A percentile compares a stretch with the other conserved stretches of the same genome.
Conservation (phyloP, 2,329 filamentous ascomycete species). For the Tolypocladium nubicola region DNA sequence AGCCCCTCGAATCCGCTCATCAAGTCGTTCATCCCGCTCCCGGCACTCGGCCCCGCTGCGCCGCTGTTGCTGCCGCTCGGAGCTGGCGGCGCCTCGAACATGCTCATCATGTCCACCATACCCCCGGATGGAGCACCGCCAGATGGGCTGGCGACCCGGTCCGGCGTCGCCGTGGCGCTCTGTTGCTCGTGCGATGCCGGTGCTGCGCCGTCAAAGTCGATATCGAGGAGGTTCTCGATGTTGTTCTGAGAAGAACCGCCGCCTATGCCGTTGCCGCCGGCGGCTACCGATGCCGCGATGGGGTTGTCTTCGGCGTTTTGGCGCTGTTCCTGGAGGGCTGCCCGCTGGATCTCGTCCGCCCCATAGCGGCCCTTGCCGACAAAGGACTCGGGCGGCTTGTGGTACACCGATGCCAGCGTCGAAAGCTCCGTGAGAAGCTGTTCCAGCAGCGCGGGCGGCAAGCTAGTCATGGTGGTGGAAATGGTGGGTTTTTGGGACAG, state of each 20-base stretch:
- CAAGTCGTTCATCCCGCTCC: slow-evolving; percentile 70
- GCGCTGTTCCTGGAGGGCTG: slow-evolving; percentile 91
- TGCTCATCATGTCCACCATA: slow-evolving; percentile 56
- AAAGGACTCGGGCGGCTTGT: slow-evolving; percentile 97
- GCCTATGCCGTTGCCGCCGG: slow-evolving; percentile 52
- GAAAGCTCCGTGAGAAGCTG: slow-evolving; percentile 87
- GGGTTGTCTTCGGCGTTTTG: slow-evolving; percentile 91
- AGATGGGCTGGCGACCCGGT: slow-evolving; percentile 55
- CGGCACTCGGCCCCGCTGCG: slow-evolving; percentile 25
- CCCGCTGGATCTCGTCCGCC: slow-evolving; percentile 86
- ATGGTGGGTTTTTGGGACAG: slow-evolving; percentile 93
- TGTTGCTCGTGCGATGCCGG: slow-evolving; percentile 70
- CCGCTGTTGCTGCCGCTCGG: slow-evolving; percentile 21
- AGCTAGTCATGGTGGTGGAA: slow-evolving; percentile 81
- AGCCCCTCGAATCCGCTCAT: slow-evolving; percentile 82
- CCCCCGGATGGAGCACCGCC: slow-evolving; percentile 30
- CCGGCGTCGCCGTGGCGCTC: slow-evolving; percentile 50
- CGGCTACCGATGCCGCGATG: slow-evolving; percentile 73
- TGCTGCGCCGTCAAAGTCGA: slow-evolving; percentile 87
- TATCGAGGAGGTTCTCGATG: slow-evolving; percentile 89
- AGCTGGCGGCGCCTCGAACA: slow-evolving; percentile 58
- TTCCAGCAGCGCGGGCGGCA: slow-evolving; percentile 75
- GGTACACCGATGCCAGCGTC: slow-evolving; percentile 92
- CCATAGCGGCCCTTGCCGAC: slow-evolving; percentile 90
- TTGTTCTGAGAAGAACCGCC: slow-evolving; percentile 54